Evolutionary conservation across 345 rosid species (phyloP), one percentile per base, ranked within the genome.

Genomic region (Ailanthus altissimus): DNA sequence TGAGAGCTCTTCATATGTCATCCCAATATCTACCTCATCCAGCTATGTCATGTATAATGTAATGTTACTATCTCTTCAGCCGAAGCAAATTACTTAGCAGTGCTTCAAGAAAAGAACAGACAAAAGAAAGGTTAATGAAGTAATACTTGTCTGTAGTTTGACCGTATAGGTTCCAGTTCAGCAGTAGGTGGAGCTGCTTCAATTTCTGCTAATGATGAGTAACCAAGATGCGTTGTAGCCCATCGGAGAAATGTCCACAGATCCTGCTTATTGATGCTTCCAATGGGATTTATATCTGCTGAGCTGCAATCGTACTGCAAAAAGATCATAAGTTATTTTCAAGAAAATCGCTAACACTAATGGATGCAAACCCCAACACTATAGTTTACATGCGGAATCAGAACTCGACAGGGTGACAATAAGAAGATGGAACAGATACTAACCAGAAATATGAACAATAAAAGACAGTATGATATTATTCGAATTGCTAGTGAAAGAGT

Each of bases 161-260:
- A 87, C 76, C 97, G 97, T 73, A 91, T 93, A 8, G 98, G 98
- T 88, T 94, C 97, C 70, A 93, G 85, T 80, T 93, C 97, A 38
- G 98, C 99, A 25, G 99, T 92, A 51, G 99, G 99, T 54, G 99
- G 99, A 81, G 99, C 98, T 73, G 97, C 93, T 91, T 94, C 98
- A 21, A 92, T 82, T 43, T 89, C 95, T 77, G 93, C 91, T 85
- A 97, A 83, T 77, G 99, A 97, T 72, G 90, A 82, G 85, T 89
- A 97, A 47, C 97, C 93, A 10, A 97, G 97, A 89, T 89, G 81
- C 62, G 60, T 76, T 53, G 99, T 95, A 85, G 98, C 97, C 98
- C 99, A 97, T 40, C 80, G 81, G 71, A 97, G 81, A 89, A 97
- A 97, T 64, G 86, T 72, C 46, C 95, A 90, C 60, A 97, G 85